These are phyloP conservation scores for Cardamine occulta DNA, from an alignment of 345 rosid species.

Conservation along the genomic window DNA sequence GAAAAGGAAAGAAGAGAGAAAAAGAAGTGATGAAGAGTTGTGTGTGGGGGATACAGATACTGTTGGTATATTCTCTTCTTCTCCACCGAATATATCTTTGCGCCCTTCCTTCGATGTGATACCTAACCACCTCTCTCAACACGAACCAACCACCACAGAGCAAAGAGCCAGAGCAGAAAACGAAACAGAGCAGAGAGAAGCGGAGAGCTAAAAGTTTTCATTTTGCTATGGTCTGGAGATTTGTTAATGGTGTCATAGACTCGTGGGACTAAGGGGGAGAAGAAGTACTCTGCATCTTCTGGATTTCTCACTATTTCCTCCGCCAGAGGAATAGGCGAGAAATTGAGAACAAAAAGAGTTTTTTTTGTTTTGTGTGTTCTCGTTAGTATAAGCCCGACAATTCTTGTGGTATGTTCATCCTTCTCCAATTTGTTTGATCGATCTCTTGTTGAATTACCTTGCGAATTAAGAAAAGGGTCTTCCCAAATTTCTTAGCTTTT, in stretches of 20 bases:
- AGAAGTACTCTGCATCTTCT: constrained; percentile 44
- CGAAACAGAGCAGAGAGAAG: not conserved
- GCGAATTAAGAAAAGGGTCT: constrained; percentile 42
- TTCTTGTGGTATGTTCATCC: constrained; percentile 39
- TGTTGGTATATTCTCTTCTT: constrained; percentile 61
- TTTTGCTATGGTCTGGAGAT: constrained; percentile 58
- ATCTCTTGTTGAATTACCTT: constrained; percentile 34
- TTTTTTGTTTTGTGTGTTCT: too few relatives aligned
- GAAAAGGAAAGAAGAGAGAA: constrained; percentile 33
- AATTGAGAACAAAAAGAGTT: not conserved
- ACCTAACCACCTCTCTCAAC: constrained; percentile 24
- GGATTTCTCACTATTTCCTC: constrained; percentile 36
- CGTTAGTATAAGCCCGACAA: not conserved
- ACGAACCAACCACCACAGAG: constrained; percentile 8
- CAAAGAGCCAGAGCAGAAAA: constrained; percentile 10
- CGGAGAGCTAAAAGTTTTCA: not conserved
- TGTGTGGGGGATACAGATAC: constrained; percentile 44
- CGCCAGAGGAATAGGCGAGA: constrained; percentile 33
- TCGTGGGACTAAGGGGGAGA: constrained; percentile 51
- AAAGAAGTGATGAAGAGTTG: constrained; percentile 34
- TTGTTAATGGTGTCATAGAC: constrained; percentile 59
- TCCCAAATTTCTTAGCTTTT: constrained; percentile 39
- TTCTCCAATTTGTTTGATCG: not conserved
- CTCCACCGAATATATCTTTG: constrained; percentile 37
- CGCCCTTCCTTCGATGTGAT: constrained; percentile 20